phyloP scores from a whole-genome alignment of 2,329 filamentous ascomycete genomes.

The Teratosphaeria destructans region DNA sequence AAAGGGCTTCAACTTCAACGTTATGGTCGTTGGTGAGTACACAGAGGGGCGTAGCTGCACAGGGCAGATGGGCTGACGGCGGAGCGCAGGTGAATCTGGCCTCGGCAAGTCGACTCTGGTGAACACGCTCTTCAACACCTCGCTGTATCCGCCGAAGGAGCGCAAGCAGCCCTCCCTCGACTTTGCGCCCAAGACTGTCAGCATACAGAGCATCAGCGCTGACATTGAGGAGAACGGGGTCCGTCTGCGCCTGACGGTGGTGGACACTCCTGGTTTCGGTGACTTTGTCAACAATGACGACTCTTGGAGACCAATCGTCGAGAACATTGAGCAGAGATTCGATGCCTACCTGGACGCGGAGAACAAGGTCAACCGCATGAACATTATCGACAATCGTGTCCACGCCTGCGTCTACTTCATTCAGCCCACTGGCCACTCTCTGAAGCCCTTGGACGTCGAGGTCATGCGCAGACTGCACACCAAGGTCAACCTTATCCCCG shows the following conservation, averaged over 20 bases:
- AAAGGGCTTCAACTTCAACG: constrained; percentile 99
- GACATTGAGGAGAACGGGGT: constrained; percentile 95
- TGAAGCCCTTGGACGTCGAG: constrained; percentile 98
- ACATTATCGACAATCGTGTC: constrained; percentile 98
- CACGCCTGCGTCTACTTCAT: constrained; percentile 99
- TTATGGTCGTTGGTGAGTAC: constrained; percentile 96
- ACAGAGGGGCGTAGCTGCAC: background rate
- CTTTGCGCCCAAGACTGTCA: constrained; percentile 80
- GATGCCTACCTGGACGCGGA: constrained; percentile 97
- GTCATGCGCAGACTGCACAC: constrained; percentile 99
- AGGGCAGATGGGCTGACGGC: constrained; percentile 1
- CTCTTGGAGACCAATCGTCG: constrained; percentile 96
- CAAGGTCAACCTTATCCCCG: constrained; percentile 99
- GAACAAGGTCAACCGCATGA: constrained; percentile 99
- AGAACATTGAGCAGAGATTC: constrained; percentile 99
- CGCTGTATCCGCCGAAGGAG: constrained; percentile 96
- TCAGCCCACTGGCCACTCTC: constrained; percentile 92
- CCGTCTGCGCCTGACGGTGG: constrained; percentile 87
- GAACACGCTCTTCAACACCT: constrained; percentile 99
- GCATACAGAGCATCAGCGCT: constrained; percentile 45
- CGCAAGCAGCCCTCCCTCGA: constrained; percentile 94
- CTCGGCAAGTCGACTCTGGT: constrained; percentile 98
- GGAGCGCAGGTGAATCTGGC: constrained; percentile 80
- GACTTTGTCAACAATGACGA: constrained; percentile 99
- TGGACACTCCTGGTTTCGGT: constrained; percentile 95